Evolutionary conservation across 2,329 filamentous ascomycete genomes (phyloP).

Genomic region (Bipolaris zeicola): DNA sequence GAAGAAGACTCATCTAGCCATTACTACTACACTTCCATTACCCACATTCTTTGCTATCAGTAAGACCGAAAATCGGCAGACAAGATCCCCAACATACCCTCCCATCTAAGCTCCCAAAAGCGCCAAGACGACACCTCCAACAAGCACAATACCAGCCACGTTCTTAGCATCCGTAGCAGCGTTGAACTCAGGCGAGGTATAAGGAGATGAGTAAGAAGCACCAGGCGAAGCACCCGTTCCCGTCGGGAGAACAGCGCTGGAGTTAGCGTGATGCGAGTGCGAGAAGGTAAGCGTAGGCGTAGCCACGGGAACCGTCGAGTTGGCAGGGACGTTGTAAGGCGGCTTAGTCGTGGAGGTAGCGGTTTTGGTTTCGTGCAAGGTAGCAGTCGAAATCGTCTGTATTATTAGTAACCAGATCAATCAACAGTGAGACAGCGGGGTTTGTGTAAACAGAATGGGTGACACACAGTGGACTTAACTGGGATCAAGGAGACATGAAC

Average conservation of each 20-base stretch:
- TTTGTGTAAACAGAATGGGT: neutral
- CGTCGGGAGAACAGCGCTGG: neutral
- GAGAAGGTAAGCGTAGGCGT: neutral
- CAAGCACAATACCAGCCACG: constrained; percentile 6
- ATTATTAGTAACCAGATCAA: neutral
- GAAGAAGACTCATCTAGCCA: too few relatives aligned
- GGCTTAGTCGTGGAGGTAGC: neutral
- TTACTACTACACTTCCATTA: too few relatives aligned
- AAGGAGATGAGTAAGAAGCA: neutral
- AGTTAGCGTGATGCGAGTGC: neutral
- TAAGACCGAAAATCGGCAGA: neutral
- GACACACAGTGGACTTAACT: neutral
- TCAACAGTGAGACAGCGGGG: too few relatives aligned
- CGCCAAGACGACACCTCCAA: constrained; percentile 6
- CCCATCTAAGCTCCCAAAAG: constrained; percentile 10
- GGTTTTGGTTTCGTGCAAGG: neutral
- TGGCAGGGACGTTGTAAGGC: neutral
- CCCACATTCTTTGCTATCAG: neutral
- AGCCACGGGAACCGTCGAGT: neutral
- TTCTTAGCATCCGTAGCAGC: constrained; percentile 10
- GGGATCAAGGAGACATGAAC: neutral
- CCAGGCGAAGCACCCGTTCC: constrained; percentile 1
- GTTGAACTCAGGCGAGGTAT: constrained; percentile 2
- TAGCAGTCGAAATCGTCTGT: neutral
- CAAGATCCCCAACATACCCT: too few relatives aligned